Base-by-base conservation (phyloP, 78 protist genomes). In the Cavenderia fasciculata region DNA sequence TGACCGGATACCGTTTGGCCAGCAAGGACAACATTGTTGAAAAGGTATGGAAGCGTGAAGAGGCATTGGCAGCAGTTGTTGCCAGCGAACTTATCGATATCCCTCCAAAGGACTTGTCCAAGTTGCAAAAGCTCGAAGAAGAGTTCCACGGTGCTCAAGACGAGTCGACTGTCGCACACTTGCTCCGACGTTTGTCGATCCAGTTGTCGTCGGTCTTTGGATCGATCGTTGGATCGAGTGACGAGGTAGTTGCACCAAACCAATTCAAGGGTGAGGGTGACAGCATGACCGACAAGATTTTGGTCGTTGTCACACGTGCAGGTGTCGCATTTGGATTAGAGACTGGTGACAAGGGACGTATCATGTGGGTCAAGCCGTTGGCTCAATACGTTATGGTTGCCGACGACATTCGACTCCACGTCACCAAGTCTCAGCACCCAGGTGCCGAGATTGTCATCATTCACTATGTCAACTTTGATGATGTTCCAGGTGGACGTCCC, bases 11-110 rank as follows among this genome's bases (percentile, higher is more conserved):
- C 49, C 12, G 23, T 46, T 46, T 46, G 8, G 8, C 52, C 8
- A 46, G 14, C 61, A n/a, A n/a, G 14, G 62, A 52, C 25, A 31
- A 12, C 10, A 25, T 8, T 25, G 41, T 63, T 51, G 25, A 44
- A 47, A 19, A 25, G 27, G 36, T 65, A n/a, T 62, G 88, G 74
- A 43, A 47, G 18, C 47, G 90, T 29, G 78, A 82, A 5, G 90
- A 82, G 44, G 11, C 79, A 36, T 34, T 82, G 33, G 72, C 90
- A 16, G 25, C 74, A 18, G 33, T 82, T 4, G 25, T 82, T 14
- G 27, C 43, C 33, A 41, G 46, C 2, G 90, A 82, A 29, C 65
- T 82, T 16, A 49, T 57, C 16, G 90, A 82, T 51, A 52, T 43
- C 14, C 74, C 70, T 18, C 68, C 73, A 10, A 38, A 69, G 1